Base-by-base conservation (phyloP, 495 filamentous ascomycete species). In the Platismatia glauca region DNA sequence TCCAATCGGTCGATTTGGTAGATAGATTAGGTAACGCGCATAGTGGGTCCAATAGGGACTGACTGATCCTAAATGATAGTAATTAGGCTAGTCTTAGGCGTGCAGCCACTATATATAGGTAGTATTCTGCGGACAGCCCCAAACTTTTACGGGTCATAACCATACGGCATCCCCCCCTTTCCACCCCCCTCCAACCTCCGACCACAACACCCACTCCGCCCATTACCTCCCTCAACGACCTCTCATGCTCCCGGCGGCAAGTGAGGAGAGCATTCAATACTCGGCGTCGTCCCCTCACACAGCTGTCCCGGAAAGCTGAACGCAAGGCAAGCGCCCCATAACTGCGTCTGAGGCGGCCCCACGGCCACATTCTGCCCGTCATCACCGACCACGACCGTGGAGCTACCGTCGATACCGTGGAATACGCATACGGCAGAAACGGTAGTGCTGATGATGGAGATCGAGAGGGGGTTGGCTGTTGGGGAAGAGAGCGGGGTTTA, bases 231-330 rank as follows among this genome's bases (percentile, higher is more conserved):
- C 37, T 38, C 37, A 38, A 38, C 37, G 7, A 38, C 13, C 9
- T 43, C 7, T 43, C 18, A 43, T n/a, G 39, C 39, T 43, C 3
- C 39, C 18, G 39, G 39, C 37, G 39, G 39, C 39, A 43, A 20
- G n/a, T 46, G 43, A 7, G 43, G 43, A 12, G 7, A 24, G n/a
- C 43, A 46, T 8, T 46, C 33, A 38, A 22, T 37, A 27, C 33
- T 38, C 16, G 31, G 34, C 38, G 13, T 2, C 1, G 20, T 24
- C 18, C 33, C 33, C 31, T 57, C 33, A 38, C 55, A 57, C 55
- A 57, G 16, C 34, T 57, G 55, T n/a, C 55, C 55, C 3, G 55
- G 55, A 57, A 57, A 57, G 55, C 55, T 57, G 20, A 57, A 57
- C 12, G 33, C 34, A 13, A 57, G 34, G 27, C 55, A 57, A 57